These are phyloP conservation scores for Austroboletus novae-zelandiae DNA, from an alignment of 1,284 basidiomycete genomes.

Conservation along the genomic window DNA sequence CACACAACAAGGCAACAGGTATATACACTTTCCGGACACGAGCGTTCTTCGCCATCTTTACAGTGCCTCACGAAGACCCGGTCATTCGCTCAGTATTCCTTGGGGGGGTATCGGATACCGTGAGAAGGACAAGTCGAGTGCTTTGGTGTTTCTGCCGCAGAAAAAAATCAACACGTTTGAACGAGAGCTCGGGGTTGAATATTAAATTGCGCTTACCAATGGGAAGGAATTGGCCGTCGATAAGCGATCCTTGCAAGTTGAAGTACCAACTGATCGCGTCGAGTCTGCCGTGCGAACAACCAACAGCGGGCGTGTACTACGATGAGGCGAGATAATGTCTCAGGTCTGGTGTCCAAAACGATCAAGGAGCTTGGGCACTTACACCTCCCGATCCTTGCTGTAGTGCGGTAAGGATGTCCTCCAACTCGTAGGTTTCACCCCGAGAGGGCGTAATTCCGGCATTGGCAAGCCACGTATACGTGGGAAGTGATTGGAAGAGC, in stretches of 20 bases:
- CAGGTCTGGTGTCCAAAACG: not conserved
- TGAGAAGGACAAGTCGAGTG: constrained; percentile 13
- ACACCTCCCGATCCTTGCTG: constrained; percentile 49
- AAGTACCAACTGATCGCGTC: constrained; percentile 66
- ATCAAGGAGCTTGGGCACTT: constrained; percentile 45
- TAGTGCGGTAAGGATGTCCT: constrained; percentile 56
- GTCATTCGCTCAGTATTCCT: constrained; percentile 2
- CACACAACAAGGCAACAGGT: not conserved
- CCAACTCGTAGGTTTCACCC: constrained; percentile 55
- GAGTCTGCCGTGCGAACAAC: constrained; percentile 49
- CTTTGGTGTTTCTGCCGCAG: constrained; percentile 48
- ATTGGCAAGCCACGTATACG: constrained; percentile 67
- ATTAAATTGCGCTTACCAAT: constrained; percentile 43
- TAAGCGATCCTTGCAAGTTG: constrained; percentile 61
- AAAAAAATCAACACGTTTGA: not conserved
- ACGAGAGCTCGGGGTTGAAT: no score
- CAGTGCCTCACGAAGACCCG: no score
- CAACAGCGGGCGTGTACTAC: constrained; percentile 56
- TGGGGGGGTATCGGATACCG: constrained; percentile 15
- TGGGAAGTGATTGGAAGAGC: constrained; percentile 63
- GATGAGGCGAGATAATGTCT: constrained; percentile 15
- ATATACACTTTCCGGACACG: not conserved
- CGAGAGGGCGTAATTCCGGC: constrained; percentile 69
- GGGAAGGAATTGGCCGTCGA: constrained; percentile 62
- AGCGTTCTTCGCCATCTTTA: not conserved